Evolutionary conservation across 352 stramenopile genomes (phyloP).

Genomic region (Globisporangium radiosum): DNA sequence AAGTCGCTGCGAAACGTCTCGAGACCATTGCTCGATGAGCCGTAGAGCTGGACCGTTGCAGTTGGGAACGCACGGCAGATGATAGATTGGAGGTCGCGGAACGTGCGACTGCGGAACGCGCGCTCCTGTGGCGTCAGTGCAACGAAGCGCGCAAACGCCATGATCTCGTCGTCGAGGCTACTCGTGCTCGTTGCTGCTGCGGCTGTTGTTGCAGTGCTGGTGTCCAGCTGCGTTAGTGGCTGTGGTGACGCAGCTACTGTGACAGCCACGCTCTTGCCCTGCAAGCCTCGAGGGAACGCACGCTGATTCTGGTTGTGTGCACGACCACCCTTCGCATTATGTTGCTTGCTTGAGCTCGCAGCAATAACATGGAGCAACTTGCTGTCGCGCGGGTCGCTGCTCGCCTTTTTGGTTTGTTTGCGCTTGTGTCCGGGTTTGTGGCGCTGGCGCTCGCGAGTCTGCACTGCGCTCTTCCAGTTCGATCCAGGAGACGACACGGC

Average conservation of each 20-base stretch:
- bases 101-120: conserved; percentile 27
- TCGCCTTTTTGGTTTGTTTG: conserved; percentile 9
- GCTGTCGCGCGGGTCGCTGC: conserved; percentile 6
- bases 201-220: background rate
- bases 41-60: conserved; percentile 53
- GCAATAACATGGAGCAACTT: background rate
- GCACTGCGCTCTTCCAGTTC: conserved; percentile 10
- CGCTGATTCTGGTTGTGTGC: background rate
- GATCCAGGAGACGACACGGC: background rate
- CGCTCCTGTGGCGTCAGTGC: conserved; percentile 36
- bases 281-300: conserved; percentile 5
- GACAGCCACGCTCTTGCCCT: no score
- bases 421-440: conserved; percentile 2
- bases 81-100: conserved; percentile 37
- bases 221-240: background rate
- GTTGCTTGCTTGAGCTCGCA: conserved; percentile 2
- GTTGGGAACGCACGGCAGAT: conserved; percentile 32
- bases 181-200: background rate
- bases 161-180: conserved; percentile 38
- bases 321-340: background rate
- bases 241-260: background rate
- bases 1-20: conserved; percentile 74
- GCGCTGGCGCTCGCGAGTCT: background rate
- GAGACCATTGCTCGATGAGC: conserved; percentile 60
- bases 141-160: conserved; percentile 34